These are phyloP conservation scores for Sequoia sempervirens DNA, from an alignment of 75 land plant species.

Conservation along the genomic window DNA sequence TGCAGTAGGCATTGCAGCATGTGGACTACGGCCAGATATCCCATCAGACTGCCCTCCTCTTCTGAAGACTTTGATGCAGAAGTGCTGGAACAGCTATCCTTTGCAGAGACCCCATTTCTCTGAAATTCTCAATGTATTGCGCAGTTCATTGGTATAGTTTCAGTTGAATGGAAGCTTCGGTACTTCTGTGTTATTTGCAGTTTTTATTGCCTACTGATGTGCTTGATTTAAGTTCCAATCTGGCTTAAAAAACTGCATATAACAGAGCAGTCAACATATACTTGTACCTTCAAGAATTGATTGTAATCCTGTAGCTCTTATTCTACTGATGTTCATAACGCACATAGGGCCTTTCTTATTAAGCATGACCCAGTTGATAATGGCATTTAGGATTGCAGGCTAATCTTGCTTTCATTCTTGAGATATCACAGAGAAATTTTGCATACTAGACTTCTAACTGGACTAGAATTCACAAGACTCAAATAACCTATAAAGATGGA, in stretches of 20 bases:
- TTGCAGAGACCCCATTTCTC: slow-evolving; percentile 69
- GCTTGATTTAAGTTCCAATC: background rate
- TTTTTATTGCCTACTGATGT: background rate
- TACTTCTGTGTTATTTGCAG: slow-evolving; percentile 6
- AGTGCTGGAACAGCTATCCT: slow-evolving; percentile 75
- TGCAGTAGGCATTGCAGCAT: slow-evolving; percentile 81
- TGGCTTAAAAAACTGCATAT: slow-evolving; percentile 11
- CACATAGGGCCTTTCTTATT: background rate
- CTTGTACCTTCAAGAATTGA: background rate
- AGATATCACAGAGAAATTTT: background rate
- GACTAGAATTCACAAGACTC: background rate
- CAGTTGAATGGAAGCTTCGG: background rate
- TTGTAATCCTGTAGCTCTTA: background rate
- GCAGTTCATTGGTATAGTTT: slow-evolving; percentile 5
- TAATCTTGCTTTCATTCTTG: background rate
- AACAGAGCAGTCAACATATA: slow-evolving; percentile 5
- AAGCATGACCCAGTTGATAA: background rate
- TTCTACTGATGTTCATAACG: background rate
- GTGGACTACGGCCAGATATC: slow-evolving; percentile 81
- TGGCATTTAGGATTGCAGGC: background rate
- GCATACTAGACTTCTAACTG: background rate
- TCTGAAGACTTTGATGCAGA: slow-evolving; percentile 56
- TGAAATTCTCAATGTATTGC: slow-evolving; percentile 53
- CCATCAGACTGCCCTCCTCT: slow-evolving; percentile 63
- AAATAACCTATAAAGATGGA: background rate